Percentiles rank a stretch among this genome's conserved stretches.
Evolutionary conservation across 768 basidiomycete species (phyloP).

Genomic region (Crassisporium funariophilum): DNA sequence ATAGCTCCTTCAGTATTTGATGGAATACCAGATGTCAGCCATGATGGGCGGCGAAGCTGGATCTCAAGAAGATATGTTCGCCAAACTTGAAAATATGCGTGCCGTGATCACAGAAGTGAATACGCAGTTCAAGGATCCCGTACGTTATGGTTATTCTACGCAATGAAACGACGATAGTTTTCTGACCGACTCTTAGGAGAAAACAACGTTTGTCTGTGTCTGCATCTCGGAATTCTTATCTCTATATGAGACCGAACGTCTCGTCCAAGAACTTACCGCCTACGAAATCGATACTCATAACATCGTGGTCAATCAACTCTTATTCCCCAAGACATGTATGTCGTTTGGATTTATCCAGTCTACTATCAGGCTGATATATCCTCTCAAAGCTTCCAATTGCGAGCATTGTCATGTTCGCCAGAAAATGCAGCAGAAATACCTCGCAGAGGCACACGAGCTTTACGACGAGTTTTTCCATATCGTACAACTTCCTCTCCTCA

Average conservation of each 20-base stretch:
- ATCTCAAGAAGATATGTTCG: constrained; percentile 98
- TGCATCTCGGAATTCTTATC: constrained; percentile 99
- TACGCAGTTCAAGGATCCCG: constrained; percentile 98
- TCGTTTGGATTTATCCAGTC: constrained; percentile 11
- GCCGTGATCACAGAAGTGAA: constrained; percentile 98
- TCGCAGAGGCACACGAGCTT: constrained; percentile 93
- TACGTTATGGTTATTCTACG: constrained; percentile 38
- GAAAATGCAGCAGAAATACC: constrained; percentile 99
- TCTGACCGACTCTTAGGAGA: constrained; percentile 60
- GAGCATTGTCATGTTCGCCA: constrained; percentile 94
- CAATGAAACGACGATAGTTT: background rate
- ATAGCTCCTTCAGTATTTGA: background rate
- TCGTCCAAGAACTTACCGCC: constrained; percentile 93
- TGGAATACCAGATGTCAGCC: constrained; percentile 72
- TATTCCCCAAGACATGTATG: constrained; percentile 90
- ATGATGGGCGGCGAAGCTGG: constrained; percentile 95
- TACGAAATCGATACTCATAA: constrained; percentile 98
- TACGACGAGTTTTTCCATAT: constrained; percentile 99
- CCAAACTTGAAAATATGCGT: constrained; percentile 96
- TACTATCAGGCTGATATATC: constrained; percentile 2
- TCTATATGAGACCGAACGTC: constrained; percentile 96
- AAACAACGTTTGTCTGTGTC: constrained; percentile 98
- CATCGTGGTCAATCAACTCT: constrained; percentile 96
- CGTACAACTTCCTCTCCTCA: constrained; percentile 87
- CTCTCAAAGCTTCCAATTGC: constrained; percentile 76